Percentiles rank a stretch among this genome's conserved stretches.
Conservation (phyloP, 306 rosid species). For the Vicia sativa region DNA sequence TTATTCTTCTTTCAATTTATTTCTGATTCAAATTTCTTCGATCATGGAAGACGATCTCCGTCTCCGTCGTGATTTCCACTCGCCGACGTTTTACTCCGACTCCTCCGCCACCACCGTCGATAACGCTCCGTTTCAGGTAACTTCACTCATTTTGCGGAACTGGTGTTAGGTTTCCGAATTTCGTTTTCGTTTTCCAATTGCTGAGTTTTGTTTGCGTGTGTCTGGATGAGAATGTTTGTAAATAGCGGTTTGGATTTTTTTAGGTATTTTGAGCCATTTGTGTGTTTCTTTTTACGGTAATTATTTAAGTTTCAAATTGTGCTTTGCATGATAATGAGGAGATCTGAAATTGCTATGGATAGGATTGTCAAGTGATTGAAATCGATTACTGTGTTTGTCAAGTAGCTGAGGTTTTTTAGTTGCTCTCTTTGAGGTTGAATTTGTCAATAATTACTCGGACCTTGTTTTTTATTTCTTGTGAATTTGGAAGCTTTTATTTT, state of each 20-base stretch:
- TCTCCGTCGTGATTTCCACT: constrained; percentile 26
- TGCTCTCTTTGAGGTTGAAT: constrained; percentile 28
- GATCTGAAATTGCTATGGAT: constrained; percentile 12
- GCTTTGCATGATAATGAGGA: constrained; percentile 30
- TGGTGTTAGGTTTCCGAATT: constrained; percentile 27
- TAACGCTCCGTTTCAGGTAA: constrained; percentile 52
- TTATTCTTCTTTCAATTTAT: neutral
- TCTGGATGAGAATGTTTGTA: constrained; percentile 6
- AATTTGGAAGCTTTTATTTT: constrained; percentile 12
- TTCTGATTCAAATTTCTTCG: neutral
- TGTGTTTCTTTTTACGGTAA: constrained; percentile 4
- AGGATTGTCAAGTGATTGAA: constrained; percentile 29
- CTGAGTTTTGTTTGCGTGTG: neutral
- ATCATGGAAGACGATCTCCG: constrained; percentile 54
- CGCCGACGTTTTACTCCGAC: constrained; percentile 43
- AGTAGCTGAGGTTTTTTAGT: neutral
- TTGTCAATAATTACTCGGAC: constrained; percentile 10
- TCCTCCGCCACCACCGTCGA: constrained; percentile 51
- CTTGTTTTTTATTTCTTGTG: constrained; percentile 17
- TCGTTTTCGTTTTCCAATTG: neutral
- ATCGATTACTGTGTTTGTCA: neutral
- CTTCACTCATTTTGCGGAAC: neutral
- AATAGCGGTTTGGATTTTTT: constrained; percentile 6
- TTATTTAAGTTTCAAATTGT: constrained; percentile 18
- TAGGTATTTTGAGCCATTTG: constrained; percentile 16